Evolutionary conservation across 306 rosid species (phyloP).

Genomic region (Datisca glomerata): DNA sequence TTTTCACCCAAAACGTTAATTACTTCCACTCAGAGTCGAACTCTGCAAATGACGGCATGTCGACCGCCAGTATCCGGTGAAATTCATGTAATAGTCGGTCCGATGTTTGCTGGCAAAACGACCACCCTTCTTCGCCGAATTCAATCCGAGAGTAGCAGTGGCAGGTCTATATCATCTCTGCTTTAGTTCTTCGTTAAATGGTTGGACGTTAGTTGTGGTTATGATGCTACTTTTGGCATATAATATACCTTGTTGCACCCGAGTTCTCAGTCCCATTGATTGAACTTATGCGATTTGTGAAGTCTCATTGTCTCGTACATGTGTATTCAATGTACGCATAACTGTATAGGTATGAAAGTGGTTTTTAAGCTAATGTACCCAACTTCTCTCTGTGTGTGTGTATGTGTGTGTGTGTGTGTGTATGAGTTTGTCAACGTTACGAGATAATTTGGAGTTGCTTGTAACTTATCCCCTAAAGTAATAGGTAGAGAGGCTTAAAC

Average conservation of each 20-base stretch:
- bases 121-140: slow-evolving; percentile 70
- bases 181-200: not conserved
- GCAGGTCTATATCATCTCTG: slow-evolving; percentile 38
- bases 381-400: too few species aligned
- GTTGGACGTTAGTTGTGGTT: not conserved
- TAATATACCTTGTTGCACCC: too few species aligned
- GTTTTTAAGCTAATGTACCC: too few species aligned
- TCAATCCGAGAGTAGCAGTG: slow-evolving; percentile 48
- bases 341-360: too few species aligned
- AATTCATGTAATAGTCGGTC: slow-evolving; percentile 80
- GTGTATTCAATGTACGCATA: too few species aligned
- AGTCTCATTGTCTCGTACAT: too few species aligned
- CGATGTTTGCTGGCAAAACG: slow-evolving; percentile 92
- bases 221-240: not conserved
- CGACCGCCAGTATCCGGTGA: slow-evolving; percentile 40
- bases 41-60: slow-evolving; percentile 22
- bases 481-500: too few species aligned
- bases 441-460: too few species aligned
- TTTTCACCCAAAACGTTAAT: slow-evolving; percentile 12
- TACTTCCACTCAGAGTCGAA: slow-evolving; percentile 23
- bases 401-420: too few species aligned
- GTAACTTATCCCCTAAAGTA: too few species aligned
- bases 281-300: not conserved
- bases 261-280: not conserved
- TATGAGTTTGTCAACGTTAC: too few species aligned